Percentiles rank a stretch among this genome's conserved stretches.
Conservation (phyloP, 176 grass and related monocot genomes). For the Raddia distichophylla region DNA sequence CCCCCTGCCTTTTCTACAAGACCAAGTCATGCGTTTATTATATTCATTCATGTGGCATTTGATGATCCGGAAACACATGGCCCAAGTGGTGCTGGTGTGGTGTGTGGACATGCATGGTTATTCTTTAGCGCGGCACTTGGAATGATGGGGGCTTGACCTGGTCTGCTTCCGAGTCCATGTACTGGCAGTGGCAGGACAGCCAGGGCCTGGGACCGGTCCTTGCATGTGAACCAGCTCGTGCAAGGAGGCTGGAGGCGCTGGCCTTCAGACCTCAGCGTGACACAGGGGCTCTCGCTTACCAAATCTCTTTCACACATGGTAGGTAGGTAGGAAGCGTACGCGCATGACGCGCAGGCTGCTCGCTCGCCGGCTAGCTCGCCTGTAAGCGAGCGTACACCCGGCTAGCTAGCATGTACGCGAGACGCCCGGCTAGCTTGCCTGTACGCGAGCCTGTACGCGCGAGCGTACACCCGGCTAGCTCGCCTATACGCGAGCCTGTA, state of each 20-base stretch:
- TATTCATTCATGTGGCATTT: background rate
- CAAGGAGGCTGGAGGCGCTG: background rate
- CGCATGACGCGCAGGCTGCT: too few species aligned
- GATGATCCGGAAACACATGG: background rate
- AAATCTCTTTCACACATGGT: constrained; percentile 1
- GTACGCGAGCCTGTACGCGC: too few species aligned
- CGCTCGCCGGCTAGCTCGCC: too few species aligned
- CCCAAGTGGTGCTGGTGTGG: background rate
- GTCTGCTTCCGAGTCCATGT: background rate
- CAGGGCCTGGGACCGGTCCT: background rate
- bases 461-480: too few species aligned
- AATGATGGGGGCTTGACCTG: constrained; percentile 20
- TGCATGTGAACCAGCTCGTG: constrained; percentile 19
- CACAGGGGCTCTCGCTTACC: background rate
- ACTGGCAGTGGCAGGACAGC: too few species aligned
- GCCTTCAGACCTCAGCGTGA: background rate
- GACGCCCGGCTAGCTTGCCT: too few species aligned
- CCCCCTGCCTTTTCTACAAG: background rate
- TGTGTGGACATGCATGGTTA: background rate
- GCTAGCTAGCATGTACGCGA: too few species aligned
- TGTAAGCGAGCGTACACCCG: too few species aligned
- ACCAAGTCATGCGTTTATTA: background rate
- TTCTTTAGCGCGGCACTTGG: background rate
- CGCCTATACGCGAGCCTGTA: too few species aligned
- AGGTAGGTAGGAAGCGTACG: too few species aligned